A percentile compares a stretch with the other conserved stretches of the same genome.
phyloP scores from a whole-genome alignment of 371 early-diverging fungal genomes.

The Mortierella polycephala region DNA sequence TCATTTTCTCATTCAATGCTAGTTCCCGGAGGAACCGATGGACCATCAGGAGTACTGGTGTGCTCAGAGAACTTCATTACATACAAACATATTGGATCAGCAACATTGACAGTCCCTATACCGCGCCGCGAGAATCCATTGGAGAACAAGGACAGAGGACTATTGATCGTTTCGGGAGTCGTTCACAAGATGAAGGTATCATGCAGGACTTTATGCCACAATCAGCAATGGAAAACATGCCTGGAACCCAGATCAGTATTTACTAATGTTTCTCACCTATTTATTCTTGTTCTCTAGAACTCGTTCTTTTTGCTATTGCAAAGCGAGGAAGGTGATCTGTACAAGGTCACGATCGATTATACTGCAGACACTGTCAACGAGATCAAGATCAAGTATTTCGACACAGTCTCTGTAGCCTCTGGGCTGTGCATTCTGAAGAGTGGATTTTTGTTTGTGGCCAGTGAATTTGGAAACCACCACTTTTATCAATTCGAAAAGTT shows the following conservation, averaged over 20 bases:
- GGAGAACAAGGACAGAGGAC: constrained; percentile 71
- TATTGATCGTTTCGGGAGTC: constrained; percentile 84
- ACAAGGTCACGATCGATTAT: constrained; percentile 92
- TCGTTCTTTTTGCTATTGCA: constrained; percentile 93
- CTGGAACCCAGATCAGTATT: background rate
- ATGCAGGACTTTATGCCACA: constrained; percentile 5
- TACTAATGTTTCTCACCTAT: background rate
- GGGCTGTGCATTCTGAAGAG: constrained; percentile 89
- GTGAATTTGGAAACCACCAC: constrained; percentile 91
- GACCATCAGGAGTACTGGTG: constrained; percentile 97
- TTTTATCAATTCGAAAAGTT: constrained; percentile 93
- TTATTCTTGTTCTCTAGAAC: constrained; percentile 63
- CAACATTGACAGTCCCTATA: constrained; percentile 81
- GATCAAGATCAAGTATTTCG: constrained; percentile 92
- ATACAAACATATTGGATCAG: constrained; percentile 82
- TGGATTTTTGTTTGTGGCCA: constrained; percentile 93
- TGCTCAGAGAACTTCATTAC: constrained; percentile 92
- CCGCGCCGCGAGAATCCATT: constrained; percentile 85
- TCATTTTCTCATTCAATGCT: constrained; percentile 1
- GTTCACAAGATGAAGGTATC: constrained; percentile 90
- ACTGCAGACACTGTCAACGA: constrained; percentile 71
- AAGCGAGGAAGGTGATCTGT: constrained; percentile 94
- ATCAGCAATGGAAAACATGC: background rate
- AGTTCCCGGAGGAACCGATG: constrained; percentile 94
- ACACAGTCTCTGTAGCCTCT: constrained; percentile 88